Percentiles rank a stretch among this genome's conserved stretches.
Conservation (phyloP, 2,329 filamentous ascomycete genomes). For the Thyridium curvatum region DNA sequence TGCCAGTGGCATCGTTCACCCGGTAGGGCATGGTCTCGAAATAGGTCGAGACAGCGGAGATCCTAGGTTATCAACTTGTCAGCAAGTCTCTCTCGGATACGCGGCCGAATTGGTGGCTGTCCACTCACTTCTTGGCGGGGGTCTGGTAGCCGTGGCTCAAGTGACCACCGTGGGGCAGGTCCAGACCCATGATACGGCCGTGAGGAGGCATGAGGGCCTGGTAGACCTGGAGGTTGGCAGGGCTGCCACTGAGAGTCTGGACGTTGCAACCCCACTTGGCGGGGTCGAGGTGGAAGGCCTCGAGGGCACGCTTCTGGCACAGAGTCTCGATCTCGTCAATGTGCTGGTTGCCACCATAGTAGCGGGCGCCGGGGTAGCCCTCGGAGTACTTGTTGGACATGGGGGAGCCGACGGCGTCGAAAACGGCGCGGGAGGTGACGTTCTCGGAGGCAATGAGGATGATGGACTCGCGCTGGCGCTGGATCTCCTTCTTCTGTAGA, state of each 20-base stretch:
- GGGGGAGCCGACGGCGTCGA: slow-evolving; percentile 89
- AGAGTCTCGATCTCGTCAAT: slow-evolving; percentile 94
- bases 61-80: slow-evolving; percentile 39
- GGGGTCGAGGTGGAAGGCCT: slow-evolving; percentile 80
- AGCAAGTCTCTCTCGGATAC: not conserved
- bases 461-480: slow-evolving; percentile 97
- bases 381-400: slow-evolving; percentile 99
- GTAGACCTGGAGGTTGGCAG: slow-evolving; percentile 97
- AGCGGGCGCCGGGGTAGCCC: slow-evolving; percentile 94
- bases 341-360: slow-evolving; percentile 99
- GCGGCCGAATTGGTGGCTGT: not conserved
- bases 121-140: slow-evolving; percentile 73
- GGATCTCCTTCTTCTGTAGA: slow-evolving; percentile 76
- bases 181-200: slow-evolving; percentile 93
- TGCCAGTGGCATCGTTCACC: slow-evolving; percentile 79
- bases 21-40: slow-evolving; percentile 98
- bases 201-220: slow-evolving; percentile 95
- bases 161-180: slow-evolving; percentile 90
- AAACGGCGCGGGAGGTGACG: slow-evolving; percentile 96
- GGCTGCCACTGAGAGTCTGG: slow-evolving; percentile 85
- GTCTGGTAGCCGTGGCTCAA: slow-evolving; percentile 97
- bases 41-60: slow-evolving; percentile 96
- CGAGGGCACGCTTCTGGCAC: slow-evolving; percentile 89
- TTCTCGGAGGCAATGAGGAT: slow-evolving; percentile 99
- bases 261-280: slow-evolving; percentile 98